Evolutionary conservation across 75 land plant species (phyloP).

Genomic region (Chamaecyparis obtusa): DNA sequence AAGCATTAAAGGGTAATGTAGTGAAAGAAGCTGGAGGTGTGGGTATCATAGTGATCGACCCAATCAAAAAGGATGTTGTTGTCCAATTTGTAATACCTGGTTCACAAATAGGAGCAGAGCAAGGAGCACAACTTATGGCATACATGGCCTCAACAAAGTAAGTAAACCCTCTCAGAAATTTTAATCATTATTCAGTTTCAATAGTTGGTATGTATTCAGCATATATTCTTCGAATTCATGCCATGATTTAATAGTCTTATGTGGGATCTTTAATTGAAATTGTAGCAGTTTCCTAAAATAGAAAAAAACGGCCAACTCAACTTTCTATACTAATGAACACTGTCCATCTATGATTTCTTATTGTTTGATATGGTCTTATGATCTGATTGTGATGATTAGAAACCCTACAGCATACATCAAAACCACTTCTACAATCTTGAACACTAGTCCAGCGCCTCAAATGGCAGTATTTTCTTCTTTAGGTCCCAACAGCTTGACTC

Average conservation of each 20-base stretch:
- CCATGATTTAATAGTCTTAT: too few species aligned
- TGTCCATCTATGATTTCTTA: too few species aligned
- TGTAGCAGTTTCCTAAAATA: too few species aligned
- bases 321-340: too few species aligned
- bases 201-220: too few species aligned
- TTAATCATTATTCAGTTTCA: too few species aligned
- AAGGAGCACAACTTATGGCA: slow-evolving; percentile 30
- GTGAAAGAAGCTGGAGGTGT: slow-evolving; percentile 53
- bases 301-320: too few species aligned
- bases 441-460: not conserved
- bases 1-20: slow-evolving; percentile 20
- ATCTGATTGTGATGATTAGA: not conserved
- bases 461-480: not conserved
- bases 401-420: not conserved
- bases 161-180: not conserved
- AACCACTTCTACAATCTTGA: not conserved
- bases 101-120: slow-evolving; percentile 31
- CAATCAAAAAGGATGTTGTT: slow-evolving; percentile 17
- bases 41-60: slow-evolving; percentile 50
- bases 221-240: too few species aligned
- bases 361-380: too few species aligned
- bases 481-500: not conserved
- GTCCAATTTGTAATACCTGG: slow-evolving; percentile 30
- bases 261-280: too few species aligned
- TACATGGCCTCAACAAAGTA: slow-evolving; percentile 43